Evolutionary conservation across 2,329 filamentous ascomycete species (phyloP).

Genomic region (Dothideomycetidae sp.): DNA sequence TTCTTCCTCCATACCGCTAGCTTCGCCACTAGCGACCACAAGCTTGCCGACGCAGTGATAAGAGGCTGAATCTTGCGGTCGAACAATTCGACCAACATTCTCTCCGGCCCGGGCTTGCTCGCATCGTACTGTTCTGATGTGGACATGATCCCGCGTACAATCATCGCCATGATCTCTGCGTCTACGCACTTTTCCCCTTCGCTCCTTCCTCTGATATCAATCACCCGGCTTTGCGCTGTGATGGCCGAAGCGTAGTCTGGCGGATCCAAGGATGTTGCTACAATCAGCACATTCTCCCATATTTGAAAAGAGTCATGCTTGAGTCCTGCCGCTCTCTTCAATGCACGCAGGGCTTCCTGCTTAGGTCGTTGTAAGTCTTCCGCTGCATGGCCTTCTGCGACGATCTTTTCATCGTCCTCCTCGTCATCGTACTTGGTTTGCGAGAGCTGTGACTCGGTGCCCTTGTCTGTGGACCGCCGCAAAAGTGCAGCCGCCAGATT

Average conservation of each 20-base stretch:
- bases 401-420: constrained; percentile 17
- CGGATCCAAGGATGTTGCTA: constrained; percentile 63
- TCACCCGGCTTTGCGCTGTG: constrained; percentile 56
- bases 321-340: constrained; percentile 72
- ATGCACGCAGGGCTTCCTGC: constrained; percentile 63
- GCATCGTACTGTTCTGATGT: constrained; percentile 31
- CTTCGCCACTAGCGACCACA: constrained; percentile 63
- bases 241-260: constrained; percentile 64
- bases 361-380: constrained; percentile 47
- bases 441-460: constrained; percentile 4
- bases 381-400: constrained; percentile 4
- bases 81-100: constrained; percentile 55
- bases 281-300: constrained; percentile 90
- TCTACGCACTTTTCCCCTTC: constrained; percentile 70
- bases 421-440: constrained; percentile 19
- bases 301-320: constrained; percentile 82
- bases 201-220: constrained; percentile 52
- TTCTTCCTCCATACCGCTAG: constrained; percentile 61
- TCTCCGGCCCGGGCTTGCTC: constrained; percentile 35
- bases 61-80: constrained; percentile 65
- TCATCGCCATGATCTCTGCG: constrained; percentile 50
- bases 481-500: constrained; percentile 79
- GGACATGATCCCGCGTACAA: constrained; percentile 57
- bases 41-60: constrained; percentile 61
- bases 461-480: constrained; percentile 12